Evolutionary conservation across 1,284 basidiomycete species (phyloP), one percentile per base, ranked within the genome.

Genomic region (Limonomyces culmigenus): DNA sequence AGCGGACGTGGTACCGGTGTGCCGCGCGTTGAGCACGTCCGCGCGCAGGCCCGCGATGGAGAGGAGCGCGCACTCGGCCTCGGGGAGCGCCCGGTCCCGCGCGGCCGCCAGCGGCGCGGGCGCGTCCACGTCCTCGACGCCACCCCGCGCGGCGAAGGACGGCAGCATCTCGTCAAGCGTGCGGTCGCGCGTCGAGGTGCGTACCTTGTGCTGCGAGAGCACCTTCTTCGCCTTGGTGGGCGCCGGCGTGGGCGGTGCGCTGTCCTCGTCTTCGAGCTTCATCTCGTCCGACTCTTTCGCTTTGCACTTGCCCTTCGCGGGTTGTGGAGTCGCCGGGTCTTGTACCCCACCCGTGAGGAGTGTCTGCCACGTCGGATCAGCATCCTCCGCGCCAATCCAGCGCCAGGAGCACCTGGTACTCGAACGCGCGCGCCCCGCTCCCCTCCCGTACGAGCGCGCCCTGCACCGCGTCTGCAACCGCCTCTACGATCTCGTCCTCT

Each of bases 111-210:
- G 16, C 16, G 30, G 30, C 30, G 16, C 6, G 11, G 16, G 8
- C 30, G 16, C 15, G 6, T 10, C 16, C 15, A 16, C 16, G 10
- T 15, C 30, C 30, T 32, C 8, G 10, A 32, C 16, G 30, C 6
- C 6, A 32, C 8, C 10, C 6, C 30, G 15, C 16, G 6, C 16
- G 10, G 30, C 10, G 8, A 32, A 12, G 36, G 19, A 41, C 41
- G 8, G 39, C 40, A 93, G 77, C 86, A 95, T 95, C 0, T 87
- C 87, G 47, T 97, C 91, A 10, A 99, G 68, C 0, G 91, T 97
- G 30, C 89, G 72, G 39, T 91, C 83, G 35, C 77, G 66, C 12
- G 79, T 62, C 14, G 93, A 95, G 5, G 88, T 92, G 35, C 95
- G 74, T 33, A 98, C 83, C 63, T 95, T 88, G 51, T 92, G 79